Evolutionary conservation across 345 rosid genomes (phyloP).

Genomic region (Salix arbutifolia): DNA sequence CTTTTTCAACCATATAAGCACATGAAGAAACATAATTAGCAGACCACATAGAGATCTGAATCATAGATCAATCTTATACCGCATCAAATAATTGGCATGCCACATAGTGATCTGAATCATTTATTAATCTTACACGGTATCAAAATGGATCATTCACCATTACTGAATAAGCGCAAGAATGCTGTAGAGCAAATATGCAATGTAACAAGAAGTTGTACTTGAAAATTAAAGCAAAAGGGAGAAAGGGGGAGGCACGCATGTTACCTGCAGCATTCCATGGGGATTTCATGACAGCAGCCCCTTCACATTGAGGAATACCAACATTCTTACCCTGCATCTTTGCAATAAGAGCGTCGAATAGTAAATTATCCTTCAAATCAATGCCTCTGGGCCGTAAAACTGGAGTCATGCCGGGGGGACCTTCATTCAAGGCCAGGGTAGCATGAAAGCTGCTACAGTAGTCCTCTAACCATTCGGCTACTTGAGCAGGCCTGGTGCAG

Average conservation of each 20-base stretch:
- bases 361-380: slow-evolving; percentile 62
- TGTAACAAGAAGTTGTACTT: not conserved
- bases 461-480: slow-evolving; percentile 46
- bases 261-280: slow-evolving; percentile 88
- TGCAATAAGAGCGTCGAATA: slow-evolving; percentile 55
- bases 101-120: not conserved
- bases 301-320: slow-evolving; percentile 84
- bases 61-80: not conserved
- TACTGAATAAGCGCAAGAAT: not conserved
- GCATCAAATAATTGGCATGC: not conserved
- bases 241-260: not conserved
- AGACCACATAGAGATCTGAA: not conserved
- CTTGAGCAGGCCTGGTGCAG: slow-evolving; percentile 81
- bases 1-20: not conserved
- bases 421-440: slow-evolving; percentile 57
- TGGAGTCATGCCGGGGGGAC: slow-evolving; percentile 55
- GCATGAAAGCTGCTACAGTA: slow-evolving; percentile 80
- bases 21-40: not conserved
- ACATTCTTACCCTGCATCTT: slow-evolving; percentile 72
- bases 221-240: not conserved
- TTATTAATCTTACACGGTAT: not conserved
- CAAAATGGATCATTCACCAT: not conserved
- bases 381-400: slow-evolving; percentile 74
- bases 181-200: not conserved
- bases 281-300: slow-evolving; percentile 72